Evolutionary conservation across 495 filamentous ascomycete species (phyloP).

Genomic region (Chlorociboria aeruginascens): DNA sequence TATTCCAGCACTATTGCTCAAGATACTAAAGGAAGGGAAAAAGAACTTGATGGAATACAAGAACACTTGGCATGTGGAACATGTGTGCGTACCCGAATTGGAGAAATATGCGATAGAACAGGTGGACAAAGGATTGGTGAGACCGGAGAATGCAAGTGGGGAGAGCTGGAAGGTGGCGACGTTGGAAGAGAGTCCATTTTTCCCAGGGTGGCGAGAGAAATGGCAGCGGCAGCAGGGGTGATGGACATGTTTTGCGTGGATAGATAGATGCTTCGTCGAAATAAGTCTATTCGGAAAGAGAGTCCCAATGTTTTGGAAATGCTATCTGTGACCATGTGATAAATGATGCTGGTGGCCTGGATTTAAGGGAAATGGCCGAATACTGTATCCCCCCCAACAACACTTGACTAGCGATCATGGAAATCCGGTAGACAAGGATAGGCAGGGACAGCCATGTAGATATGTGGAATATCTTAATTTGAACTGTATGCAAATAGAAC

Average conservation of each 20-base stretch:
- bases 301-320: neutral
- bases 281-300: neutral
- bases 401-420: too few species aligned
- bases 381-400: too few species aligned
- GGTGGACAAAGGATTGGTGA: conserved; percentile 46
- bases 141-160: conserved; percentile 30
- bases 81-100: conserved; percentile 57
- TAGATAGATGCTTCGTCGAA: neutral
- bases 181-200: conserved; percentile 75
- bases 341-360: too few species aligned
- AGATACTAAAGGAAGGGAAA: conserved; percentile 64
- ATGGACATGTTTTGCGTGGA: conserved; percentile 5
- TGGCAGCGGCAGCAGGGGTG: conserved; percentile 71
- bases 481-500: too few species aligned
- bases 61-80: conserved; percentile 72
- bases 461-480: too few species aligned
- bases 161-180: conserved; percentile 56
- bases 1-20: conserved; percentile 54
- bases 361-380: too few species aligned
- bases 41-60: conserved; percentile 71
- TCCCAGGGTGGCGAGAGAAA: conserved; percentile 71
- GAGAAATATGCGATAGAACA: conserved; percentile 63
- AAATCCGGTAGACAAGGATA: too few species aligned
- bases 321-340: too few species aligned
- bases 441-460: too few species aligned